Percentiles rank a stretch among this genome's conserved stretches.
These are phyloP conservation scores for Colletotrichum sojae DNA, from an alignment of 2,329 filamentous ascomycete species.

Conservation along the genomic window DNA sequence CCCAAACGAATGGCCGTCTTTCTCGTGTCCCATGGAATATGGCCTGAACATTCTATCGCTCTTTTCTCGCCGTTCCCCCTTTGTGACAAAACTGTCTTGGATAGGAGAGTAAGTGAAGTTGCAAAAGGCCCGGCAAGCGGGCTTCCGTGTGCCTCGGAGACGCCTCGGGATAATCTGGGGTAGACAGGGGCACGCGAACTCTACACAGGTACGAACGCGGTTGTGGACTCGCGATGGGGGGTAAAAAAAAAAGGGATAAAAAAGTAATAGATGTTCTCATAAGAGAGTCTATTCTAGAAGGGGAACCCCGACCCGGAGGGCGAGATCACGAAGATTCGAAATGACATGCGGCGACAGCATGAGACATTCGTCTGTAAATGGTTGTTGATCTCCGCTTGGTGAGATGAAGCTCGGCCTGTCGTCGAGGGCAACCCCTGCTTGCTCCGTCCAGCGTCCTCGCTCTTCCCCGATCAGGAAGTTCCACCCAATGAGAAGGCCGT, in stretches of 20 bases:
- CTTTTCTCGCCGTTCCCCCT: not conserved
- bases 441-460: conserved; percentile 21
- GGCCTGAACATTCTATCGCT: too few relatives aligned
- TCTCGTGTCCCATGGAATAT: too few relatives aligned
- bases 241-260: not conserved
- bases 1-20: too few relatives aligned
- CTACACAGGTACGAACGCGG: conserved; percentile 3
- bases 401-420: conserved; percentile 40
- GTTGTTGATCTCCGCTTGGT: conserved; percentile 38
- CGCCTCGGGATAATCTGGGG: conserved; percentile 36
- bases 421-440: conserved; percentile 41
- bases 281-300: not conserved
- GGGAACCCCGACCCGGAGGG: conserved; percentile 14
- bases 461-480: conserved; percentile 35
- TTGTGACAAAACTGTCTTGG: not conserved
- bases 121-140: not conserved
- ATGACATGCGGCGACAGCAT: conserved; percentile 35
- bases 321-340: conserved; percentile 34
- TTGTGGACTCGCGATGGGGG: conserved; percentile 16
- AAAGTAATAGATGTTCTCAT: not conserved
- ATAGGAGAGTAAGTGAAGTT: not conserved
- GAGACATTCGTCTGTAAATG: conserved; percentile 36
- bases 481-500: conserved; percentile 20
- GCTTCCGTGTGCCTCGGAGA: conserved; percentile 1
- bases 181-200: conserved; percentile 30